Conservation (phyloP, 129 eudicot species). For the Flaveria trinervia region DNA sequence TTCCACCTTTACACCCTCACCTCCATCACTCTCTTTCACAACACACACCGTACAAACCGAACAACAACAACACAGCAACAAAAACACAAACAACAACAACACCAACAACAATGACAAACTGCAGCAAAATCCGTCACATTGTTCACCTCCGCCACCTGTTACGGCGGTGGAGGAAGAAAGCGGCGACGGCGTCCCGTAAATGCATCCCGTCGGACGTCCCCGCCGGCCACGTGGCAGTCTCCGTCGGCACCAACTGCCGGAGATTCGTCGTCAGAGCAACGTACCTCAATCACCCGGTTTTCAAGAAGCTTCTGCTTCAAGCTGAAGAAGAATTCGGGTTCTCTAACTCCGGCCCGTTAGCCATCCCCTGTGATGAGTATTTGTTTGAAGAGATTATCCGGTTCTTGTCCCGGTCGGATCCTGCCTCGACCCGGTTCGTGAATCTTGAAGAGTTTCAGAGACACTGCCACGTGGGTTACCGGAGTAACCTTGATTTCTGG, state of each 20-base stretch:
- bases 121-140: conserved; percentile 95
- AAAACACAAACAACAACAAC: conserved; percentile 13
- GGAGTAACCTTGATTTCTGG: conserved; percentile 56
- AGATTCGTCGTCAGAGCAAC: conserved; percentile 77
- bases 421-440: conserved; percentile 45
- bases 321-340: conserved; percentile 93
- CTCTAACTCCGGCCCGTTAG: conserved; percentile 64
- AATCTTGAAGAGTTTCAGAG: conserved; percentile 73
- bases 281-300: conserved; percentile 75
- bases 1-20: conserved; percentile 25
- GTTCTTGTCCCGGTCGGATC: conserved; percentile 61
- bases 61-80: conserved; percentile 17
- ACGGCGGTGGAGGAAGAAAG: conserved; percentile 69
- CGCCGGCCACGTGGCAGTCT: conserved; percentile 90
- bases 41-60: background rate
- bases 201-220: conserved; percentile 77
- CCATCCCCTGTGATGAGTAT: conserved; percentile 85
- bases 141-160: conserved; percentile 81
- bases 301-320: conserved; percentile 61
- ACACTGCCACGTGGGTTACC: conserved; percentile 55
- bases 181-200: conserved; percentile 53
- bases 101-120: conserved; percentile 47
- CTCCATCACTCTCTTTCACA: background rate
- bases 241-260: conserved; percentile 58
- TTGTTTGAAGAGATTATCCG: conserved; percentile 73